Conservation (phyloP, 2,329 filamentous ascomycete genomes). For the Biscogniauxia marginata region DNA sequence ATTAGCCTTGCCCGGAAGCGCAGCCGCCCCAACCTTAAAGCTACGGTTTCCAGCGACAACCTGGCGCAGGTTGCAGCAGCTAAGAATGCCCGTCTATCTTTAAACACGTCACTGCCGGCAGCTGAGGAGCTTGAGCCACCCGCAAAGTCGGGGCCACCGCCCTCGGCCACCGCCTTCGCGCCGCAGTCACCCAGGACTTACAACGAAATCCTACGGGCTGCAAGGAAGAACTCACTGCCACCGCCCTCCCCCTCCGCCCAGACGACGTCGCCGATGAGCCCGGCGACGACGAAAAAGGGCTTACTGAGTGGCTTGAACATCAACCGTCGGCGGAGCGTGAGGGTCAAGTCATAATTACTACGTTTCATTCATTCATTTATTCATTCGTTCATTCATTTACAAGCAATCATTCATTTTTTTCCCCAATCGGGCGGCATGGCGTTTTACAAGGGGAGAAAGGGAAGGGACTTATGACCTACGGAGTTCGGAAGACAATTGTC, state of each 20-base stretch:
- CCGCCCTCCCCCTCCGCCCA: conserved; percentile 18
- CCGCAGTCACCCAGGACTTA: conserved; percentile 42
- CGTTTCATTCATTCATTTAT: conserved; percentile 6
- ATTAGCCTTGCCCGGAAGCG: conserved; percentile 55
- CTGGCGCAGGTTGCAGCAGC: conserved; percentile 22
- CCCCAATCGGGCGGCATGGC: too few relatives aligned
- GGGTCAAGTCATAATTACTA: conserved; percentile 21
- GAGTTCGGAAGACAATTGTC: background rate
- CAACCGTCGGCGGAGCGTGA: conserved; percentile 42
- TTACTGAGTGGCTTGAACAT: conserved; percentile 37
- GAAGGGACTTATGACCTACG: background rate
- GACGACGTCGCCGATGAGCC: conserved; percentile 20
- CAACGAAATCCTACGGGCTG: conserved; percentile 45
- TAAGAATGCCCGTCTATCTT: conserved; percentile 28
- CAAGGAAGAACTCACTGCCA: conserved; percentile 41
- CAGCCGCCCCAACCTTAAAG: conserved; percentile 48
- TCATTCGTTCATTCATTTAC: conserved; percentile 6
- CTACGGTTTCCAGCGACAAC: conserved; percentile 32
- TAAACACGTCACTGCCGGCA: conserved; percentile 23
- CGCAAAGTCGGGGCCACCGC: conserved; percentile 9
- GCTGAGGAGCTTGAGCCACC: conserved; percentile 32
- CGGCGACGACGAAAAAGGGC: conserved; percentile 29
- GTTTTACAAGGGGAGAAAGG: background rate
- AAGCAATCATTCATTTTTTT: conserved; percentile 1
- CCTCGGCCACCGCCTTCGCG: conserved; percentile 19